Evolutionary conservation across 139 green algal species (phyloP), one percentile per base, ranked within the genome.

Genomic region (Pleodorina starrii): DNA sequence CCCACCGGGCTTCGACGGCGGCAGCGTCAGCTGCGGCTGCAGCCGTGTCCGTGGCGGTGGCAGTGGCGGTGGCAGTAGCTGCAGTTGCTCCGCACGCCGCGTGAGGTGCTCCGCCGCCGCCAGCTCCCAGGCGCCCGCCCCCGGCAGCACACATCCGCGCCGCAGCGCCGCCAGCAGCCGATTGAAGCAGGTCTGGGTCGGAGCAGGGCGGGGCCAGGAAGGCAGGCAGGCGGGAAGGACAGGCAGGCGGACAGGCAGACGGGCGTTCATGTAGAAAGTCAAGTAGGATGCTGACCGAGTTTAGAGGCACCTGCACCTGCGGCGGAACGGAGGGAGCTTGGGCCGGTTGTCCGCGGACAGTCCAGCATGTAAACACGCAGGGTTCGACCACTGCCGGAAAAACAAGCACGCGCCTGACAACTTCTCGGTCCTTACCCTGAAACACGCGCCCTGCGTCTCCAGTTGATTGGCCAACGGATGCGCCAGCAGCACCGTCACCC

Each of bases 91-190:
- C 25, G 79, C 51, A 0, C 79, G 23, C 14, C 21, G 48, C 5
- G 40, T 32, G 9, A 86, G 79, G 32, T 75, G 79, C 60, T 77
- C 60, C 3, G 60, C 60, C 32, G 29, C 81, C n/a, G 81, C 81
- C 12, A 78, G 36, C 81, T 87, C 81, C 81, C 81, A 87, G 5
- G 81, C 81, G 19, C 81, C 81, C 2, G 42, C 60, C 29, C 81
- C 81, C 11, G 81, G 81, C 17, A 87, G 81, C 29, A 87, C 60
- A 4, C 29, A 42, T 27, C 81, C 59, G n/a, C 29, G 4, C 16
- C 60, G 81, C 81, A 87, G 81, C 42, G 60, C 81, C 0, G 81
- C 42, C 6, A 77, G 12, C 60, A 87, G 60, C 38, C 81, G 38
- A 2, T 54, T 35, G 60, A 87, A 77, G 60, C 60, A 87, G 25